These are phyloP conservation scores for Croton laevigatus DNA, from an alignment of 441 rosid species.

Conservation along the genomic window DNA sequence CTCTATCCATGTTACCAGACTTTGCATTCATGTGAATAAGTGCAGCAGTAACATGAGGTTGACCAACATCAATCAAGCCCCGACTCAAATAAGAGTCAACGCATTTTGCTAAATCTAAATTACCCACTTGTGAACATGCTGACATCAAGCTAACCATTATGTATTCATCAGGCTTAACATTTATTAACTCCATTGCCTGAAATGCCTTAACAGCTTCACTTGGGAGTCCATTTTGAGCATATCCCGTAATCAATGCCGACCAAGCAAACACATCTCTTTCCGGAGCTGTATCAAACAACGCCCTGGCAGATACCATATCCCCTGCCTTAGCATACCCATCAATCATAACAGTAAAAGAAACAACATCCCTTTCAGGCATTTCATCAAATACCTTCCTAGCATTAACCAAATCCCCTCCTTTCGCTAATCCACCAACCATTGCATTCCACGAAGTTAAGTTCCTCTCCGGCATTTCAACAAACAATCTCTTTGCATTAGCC, in stretches of 20 bases:
- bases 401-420: conserved; percentile 49
- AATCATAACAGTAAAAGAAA: conserved; percentile 63
- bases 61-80: conserved; percentile 37
- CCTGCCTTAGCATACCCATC: conserved; percentile 73
- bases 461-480: conserved; percentile 57
- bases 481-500: conserved; percentile 42
- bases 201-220: conserved; percentile 54
- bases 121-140: conserved; percentile 72
- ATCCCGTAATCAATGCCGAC: conserved; percentile 75
- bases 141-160: conserved; percentile 68
- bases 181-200: conserved; percentile 38
- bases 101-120: conserved; percentile 53
- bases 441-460: conserved; percentile 65
- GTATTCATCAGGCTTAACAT: conserved; percentile 65
- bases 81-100: conserved; percentile 48
- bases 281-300: conserved; percentile 53
- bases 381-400: conserved; percentile 63
- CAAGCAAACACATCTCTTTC: conserved; percentile 56
- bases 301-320: conserved; percentile 61
- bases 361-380: conserved; percentile 54
- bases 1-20: conserved; percentile 75
- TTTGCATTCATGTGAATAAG: conserved; percentile 79
- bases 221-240: conserved; percentile 68
- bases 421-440: conserved; percentile 48
- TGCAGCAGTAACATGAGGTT: conserved; percentile 54